Evolutionary conservation across 805 yeast species (phyloP).

Genomic region (Millerozyma miso): DNA sequence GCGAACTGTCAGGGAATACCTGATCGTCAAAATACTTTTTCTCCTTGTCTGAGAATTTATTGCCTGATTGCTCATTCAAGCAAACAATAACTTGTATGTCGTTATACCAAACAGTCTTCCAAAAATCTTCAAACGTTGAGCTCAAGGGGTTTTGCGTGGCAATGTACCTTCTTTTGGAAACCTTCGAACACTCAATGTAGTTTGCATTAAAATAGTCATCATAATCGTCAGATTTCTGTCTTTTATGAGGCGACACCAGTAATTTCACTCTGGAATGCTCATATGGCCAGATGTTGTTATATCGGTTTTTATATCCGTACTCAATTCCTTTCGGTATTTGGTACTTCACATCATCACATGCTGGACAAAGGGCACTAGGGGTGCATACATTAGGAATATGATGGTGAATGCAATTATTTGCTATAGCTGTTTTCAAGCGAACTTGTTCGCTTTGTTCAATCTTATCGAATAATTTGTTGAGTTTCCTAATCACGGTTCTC

Average conservation of each 20-base stretch:
- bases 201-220: slow-evolving; percentile 47
- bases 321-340: slow-evolving; percentile 42
- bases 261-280: slow-evolving; percentile 44
- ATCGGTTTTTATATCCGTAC: slow-evolving; percentile 41
- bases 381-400: slow-evolving; percentile 26
- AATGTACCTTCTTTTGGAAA: slow-evolving; percentile 28
- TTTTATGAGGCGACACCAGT: slow-evolving; percentile 13
- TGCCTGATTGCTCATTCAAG: slow-evolving; percentile 26
- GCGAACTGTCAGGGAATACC: slow-evolving; percentile 10
- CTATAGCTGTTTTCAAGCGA: slow-evolving; percentile 32
- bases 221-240: slow-evolving; percentile 6
- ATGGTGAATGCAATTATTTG: slow-evolving; percentile 10
- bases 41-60: slow-evolving; percentile 12
- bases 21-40: slow-evolving; percentile 18
- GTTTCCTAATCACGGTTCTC: slow-evolving; percentile 17
- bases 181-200: slow-evolving; percentile 27
- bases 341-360: slow-evolving; percentile 37
- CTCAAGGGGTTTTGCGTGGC: slow-evolving; percentile 45
- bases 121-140: slow-evolving; percentile 40
- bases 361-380: slow-evolving; percentile 39
- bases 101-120: slow-evolving; percentile 35
- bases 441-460: slow-evolving; percentile 36
- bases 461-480: slow-evolving; percentile 30
- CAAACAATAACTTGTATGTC: slow-evolving; percentile 33
- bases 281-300: slow-evolving; percentile 46